Evolutionary conservation across 1,139 yeast genomes (phyloP).

Genomic region (Candida frijolesensis): DNA sequence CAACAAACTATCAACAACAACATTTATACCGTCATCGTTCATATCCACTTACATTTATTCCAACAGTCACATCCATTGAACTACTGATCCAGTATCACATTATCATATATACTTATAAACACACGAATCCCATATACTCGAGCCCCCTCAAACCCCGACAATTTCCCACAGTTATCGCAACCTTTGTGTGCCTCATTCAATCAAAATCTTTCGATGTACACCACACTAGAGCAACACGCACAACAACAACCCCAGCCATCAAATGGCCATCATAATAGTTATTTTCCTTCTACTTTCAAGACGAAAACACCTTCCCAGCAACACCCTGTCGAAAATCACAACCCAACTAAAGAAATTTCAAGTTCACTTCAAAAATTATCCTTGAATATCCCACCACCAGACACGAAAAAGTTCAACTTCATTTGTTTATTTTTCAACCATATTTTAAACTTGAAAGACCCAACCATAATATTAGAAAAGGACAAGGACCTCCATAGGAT

Average conservation of each 20-base stretch:
- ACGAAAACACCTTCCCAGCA: neutral
- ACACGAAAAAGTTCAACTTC: conserved; percentile 9
- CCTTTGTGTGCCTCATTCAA: neutral
- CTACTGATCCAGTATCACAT: too few species aligned
- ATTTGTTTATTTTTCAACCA: conserved; percentile 12
- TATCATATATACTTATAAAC: too few species aligned
- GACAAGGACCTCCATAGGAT: conserved; percentile 8
- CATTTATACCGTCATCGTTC: too few species aligned
- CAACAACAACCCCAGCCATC: neutral
- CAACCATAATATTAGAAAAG: conserved; percentile 10
- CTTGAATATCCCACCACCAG: conserved; percentile 6
- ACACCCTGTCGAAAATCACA: neutral
- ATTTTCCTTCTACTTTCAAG: conserved; percentile 1
- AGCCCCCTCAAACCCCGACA: neutral
- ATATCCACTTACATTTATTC: too few species aligned
- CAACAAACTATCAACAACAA: neutral
- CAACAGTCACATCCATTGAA: too few species aligned
- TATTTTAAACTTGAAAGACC: conserved; percentile 14
- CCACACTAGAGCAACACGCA: conserved; percentile 3
- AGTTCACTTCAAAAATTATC: conserved; percentile 7
- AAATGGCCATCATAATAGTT: neutral
- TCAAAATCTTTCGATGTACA: neutral
- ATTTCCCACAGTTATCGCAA: neutral
- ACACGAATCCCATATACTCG: neutral
- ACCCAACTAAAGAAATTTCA: conserved; percentile 3